phyloP scores from a whole-genome alignment of 305 asterid species.

The Fraxinus floribunda region DNA sequence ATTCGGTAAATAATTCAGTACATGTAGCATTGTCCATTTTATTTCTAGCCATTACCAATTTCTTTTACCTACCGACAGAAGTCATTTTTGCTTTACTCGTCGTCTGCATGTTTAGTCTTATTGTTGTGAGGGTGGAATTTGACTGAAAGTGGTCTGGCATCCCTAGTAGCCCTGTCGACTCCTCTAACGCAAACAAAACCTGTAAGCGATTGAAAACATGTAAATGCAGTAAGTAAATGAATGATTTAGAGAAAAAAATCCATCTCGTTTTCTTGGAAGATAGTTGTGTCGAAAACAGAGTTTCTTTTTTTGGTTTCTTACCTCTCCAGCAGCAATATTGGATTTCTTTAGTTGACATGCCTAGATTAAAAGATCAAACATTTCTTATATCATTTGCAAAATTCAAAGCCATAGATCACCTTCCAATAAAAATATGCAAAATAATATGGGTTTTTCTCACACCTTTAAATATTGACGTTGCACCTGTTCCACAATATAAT shows the following conservation, averaged over 20 bases:
- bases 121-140: slow-evolving; percentile 24
- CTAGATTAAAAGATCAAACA: slow-evolving; percentile 17
- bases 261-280: not conserved
- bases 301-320: slow-evolving; percentile 15
- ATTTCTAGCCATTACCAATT: not conserved
- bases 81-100: not conserved
- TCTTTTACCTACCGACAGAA: not conserved
- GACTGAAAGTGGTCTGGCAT: slow-evolving; percentile 18
- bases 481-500: slow-evolving; percentile 42
- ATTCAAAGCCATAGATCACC: not conserved
- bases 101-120: slow-evolving; percentile 4
- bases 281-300: not conserved
- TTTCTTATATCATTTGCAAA: not conserved
- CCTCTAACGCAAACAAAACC: slow-evolving; percentile 39
- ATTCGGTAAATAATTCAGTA: too few relatives aligned
- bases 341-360: slow-evolving; percentile 27
- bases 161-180: slow-evolving; percentile 15
- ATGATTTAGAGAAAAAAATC: not conserved
- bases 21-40: not conserved
- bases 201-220: slow-evolving; percentile 1
- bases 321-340: slow-evolving; percentile 31
- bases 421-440: not conserved
- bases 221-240: not conserved
- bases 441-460: not conserved
- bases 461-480: slow-evolving; percentile 52